A percentile compares a stretch with the other conserved stretches of the same genome.
These are phyloP conservation scores for Aspergillus latus DNA, from an alignment of 2,329 filamentous ascomycete genomes.

Conservation along the genomic window DNA sequence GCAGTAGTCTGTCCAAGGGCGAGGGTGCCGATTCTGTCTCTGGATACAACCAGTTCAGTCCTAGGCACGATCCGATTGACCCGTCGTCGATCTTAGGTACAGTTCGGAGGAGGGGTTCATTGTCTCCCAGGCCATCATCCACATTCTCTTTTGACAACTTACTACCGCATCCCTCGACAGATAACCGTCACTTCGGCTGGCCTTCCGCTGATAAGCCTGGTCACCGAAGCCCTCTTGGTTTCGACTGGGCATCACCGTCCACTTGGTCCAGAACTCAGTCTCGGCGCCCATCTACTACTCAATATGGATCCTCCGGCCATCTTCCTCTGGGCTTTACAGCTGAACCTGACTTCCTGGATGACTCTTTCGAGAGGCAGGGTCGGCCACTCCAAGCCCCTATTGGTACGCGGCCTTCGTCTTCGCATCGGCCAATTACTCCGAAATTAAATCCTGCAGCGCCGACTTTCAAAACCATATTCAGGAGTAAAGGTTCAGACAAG, in stretches of 20 bases:
- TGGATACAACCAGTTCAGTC: constrained; percentile 50
- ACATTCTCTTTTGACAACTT: constrained; percentile 56
- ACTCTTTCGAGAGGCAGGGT: constrained; percentile 47
- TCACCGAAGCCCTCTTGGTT: constrained; percentile 54
- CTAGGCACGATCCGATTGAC: constrained; percentile 48
- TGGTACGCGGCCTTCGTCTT: constrained; percentile 69
- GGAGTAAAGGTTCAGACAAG: constrained; percentile 46
- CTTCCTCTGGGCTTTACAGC: constrained; percentile 56
- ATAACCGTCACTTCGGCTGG: constrained; percentile 74
- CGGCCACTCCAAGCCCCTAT: constrained; percentile 66
- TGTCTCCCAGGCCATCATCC: constrained; percentile 52
- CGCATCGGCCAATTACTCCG: constrained; percentile 56
- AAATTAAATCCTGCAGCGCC: constrained; percentile 85
- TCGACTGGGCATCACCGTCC: constrained; percentile 54
- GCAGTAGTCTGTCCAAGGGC: constrained; percentile 28
- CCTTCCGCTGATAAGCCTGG: constrained; percentile 54
- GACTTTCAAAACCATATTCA: constrained; percentile 74
- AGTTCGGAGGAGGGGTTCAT: constrained; percentile 43
- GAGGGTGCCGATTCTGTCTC: constrained; percentile 37
- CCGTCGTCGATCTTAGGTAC: constrained; percentile 45
- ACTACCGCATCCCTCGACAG: constrained; percentile 74
- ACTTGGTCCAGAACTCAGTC: constrained; percentile 77
- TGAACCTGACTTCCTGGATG: constrained; percentile 50
- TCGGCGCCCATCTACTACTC: constrained; percentile 74
- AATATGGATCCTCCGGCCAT: constrained; percentile 70